Evolutionary conservation across 805 yeast species (phyloP), one percentile per base, ranked within the genome.

Genomic region (Teunomyces lycoperdinae): DNA sequence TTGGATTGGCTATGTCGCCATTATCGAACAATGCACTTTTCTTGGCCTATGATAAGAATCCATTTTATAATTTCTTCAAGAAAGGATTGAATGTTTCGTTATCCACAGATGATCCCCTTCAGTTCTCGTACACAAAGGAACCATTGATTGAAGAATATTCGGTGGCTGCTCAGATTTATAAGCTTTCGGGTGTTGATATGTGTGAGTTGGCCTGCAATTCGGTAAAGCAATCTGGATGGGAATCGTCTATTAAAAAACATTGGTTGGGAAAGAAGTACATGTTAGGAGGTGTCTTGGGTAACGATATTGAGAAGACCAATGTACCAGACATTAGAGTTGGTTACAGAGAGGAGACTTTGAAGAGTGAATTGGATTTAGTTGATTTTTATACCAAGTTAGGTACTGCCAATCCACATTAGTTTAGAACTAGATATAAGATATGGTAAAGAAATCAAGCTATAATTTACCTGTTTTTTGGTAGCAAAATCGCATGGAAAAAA

Each of bases 1-100:
- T 95, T 58, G 97, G 97, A 31, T 80, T 94, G 63, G 99, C 99
- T 13, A 92, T 94, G 99, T 91, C 98, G 2, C 99, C 99, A 40
- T 72, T 94, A 57, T 89, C 97, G 4, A 94, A 95, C 71, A 94
- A 94, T 67, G 99, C 99, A 0, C 76, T 94, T 60, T 94, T 94
- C 64, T 76, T 94, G 68, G 89, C 96, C 1, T 95, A 94, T 63
- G 99, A 94, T 63, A 95, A 95, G 73, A 94, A 94, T 65, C 99
- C 99, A 30, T 90, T 95, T 77, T 85, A 86, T 53, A 76, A 80
- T 54, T 94, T 89, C 66, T 95, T 92, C 78, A 87, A 85, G 61
- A 83, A 94, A 62, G 99, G 99, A 2, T 74, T 94, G 64, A 92
- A 92, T 60, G 97, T 94, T 34, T 89, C 97, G 0, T 73, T 94